Percentiles rank a stretch among this genome's conserved stretches.
phyloP scores from a whole-genome alignment of 192 early-diverging fungal species.

The Linnemannia exigua region DNA sequence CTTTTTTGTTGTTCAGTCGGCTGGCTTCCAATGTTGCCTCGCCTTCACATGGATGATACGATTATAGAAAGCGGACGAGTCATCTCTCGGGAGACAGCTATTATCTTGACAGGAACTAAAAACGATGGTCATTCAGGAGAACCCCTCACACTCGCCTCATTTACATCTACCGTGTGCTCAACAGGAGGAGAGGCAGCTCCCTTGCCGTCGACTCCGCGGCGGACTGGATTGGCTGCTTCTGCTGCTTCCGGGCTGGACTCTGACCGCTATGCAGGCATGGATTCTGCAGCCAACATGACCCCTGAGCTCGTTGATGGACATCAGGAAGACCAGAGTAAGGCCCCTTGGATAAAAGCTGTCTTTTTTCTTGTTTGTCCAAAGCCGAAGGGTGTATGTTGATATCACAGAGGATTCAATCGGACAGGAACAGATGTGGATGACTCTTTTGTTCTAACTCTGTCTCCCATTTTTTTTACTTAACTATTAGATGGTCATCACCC shows the following conservation, averaged over 20 bases:
- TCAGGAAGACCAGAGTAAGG: neutral
- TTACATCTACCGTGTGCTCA: conserved; percentile 29
- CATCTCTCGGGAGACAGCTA: conserved; percentile 6
- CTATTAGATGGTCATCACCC: conserved; percentile 2
- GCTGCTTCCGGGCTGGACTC: neutral
- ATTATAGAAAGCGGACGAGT: conserved; percentile 29
- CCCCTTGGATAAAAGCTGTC: neutral
- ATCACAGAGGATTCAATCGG: neutral
- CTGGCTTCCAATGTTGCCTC: conserved; percentile 36
- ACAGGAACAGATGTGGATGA: neutral
- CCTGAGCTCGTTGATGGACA: neutral
- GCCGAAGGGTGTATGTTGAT: neutral
- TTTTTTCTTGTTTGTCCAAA: neutral
- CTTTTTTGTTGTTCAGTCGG: neutral
- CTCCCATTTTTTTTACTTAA: neutral
- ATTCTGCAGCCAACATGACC: conserved; percentile 2
- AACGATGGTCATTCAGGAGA: conserved; percentile 28
- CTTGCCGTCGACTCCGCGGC: neutral
- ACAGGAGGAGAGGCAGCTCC: conserved; percentile 21
- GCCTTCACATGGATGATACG: conserved; percentile 40
- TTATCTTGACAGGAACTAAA: conserved; percentile 18
- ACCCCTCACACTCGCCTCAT: conserved; percentile 36
- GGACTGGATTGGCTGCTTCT: neutral
- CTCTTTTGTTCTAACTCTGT: neutral
- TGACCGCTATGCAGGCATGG: neutral